Conservation (phyloP, 2,329 filamentous ascomycete genomes). For the Acephala macrosclerotiorum region DNA sequence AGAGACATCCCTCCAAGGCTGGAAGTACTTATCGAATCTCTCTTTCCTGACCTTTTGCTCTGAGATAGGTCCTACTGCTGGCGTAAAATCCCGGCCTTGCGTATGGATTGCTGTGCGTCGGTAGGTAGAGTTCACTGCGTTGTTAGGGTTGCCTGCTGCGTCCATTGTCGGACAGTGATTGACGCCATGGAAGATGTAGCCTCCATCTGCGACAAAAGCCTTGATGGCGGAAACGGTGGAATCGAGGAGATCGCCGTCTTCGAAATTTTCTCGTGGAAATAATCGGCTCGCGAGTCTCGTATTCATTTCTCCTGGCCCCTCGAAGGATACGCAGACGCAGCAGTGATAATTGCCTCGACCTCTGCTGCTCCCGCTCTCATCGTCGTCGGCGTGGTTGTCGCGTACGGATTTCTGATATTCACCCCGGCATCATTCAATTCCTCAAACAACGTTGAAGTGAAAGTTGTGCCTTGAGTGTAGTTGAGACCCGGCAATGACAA, state of each 20-base stretch:
- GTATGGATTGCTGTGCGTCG: slow-evolving; percentile 28
- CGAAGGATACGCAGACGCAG: slow-evolving; percentile 16
- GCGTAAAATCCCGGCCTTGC: neutral
- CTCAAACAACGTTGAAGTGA: slow-evolving; percentile 47
- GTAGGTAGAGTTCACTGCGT: slow-evolving; percentile 30
- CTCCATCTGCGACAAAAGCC: slow-evolving; percentile 41
- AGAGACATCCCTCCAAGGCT: slow-evolving; percentile 23
- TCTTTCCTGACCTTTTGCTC: neutral
- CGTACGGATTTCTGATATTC: slow-evolving; percentile 31
- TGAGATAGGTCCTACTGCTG: neutral
- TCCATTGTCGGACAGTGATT: slow-evolving; percentile 20
- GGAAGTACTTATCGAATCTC: slow-evolving; percentile 20
- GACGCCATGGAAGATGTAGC: slow-evolving; percentile 44
- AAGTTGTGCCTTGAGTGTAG: slow-evolving; percentile 33
- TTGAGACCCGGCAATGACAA: slow-evolving; percentile 43
- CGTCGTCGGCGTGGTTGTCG: slow-evolving; percentile 27
- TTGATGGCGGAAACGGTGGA: slow-evolving; percentile 42
- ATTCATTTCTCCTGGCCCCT: slow-evolving; percentile 41
- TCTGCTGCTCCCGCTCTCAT: slow-evolving; percentile 44
- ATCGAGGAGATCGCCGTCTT: slow-evolving; percentile 37
- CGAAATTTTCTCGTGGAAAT: slow-evolving; percentile 49
- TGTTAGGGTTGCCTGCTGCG: slow-evolving; percentile 19
- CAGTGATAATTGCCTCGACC: slow-evolving; percentile 28
- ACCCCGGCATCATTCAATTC: slow-evolving; percentile 45
- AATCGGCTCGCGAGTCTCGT: slow-evolving; percentile 46